Evolutionary conservation across 2,329 filamentous ascomycete species (phyloP), one percentile per base, ranked within the genome.

Genomic region (Colletotrichum orchidophilum): DNA sequence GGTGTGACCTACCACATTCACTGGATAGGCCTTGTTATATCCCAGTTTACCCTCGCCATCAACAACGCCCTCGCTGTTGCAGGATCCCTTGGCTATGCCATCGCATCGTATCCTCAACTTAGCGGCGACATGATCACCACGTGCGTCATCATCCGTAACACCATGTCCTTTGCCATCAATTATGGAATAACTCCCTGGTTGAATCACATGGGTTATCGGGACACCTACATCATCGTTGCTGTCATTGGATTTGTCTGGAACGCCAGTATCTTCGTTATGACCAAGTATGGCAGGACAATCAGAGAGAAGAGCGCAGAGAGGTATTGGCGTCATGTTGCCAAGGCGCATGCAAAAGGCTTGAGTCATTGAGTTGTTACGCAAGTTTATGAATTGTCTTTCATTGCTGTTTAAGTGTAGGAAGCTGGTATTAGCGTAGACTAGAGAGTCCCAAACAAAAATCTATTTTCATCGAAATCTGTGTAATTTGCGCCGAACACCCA

Each of bases 231-330:
- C 59, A 80, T 80, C 29, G 73, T 80, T 2, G 83, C 79, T 4
- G 81, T 76, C 0, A 71, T 83, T 70, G 78, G 78, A 1, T 72
- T 83, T 53, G 81, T 79, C 8, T 81, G 80, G 75, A 79, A 83
- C 53, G 73, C 83, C 49, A 82, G 81, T 68, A 77, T 84, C 75
- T 79, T 87, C 18, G 57, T 82, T 3, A 84, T 88, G 77, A 80
- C 86, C 11, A 83, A 80, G 74, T 88, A 80, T 72, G 86, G 87
- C 2, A 86, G 86, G 70, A 72, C 70, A 8, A 76, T 86, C 75
- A 79, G 82, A 66, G 80, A 80, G 62, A 80, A 72, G 73, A 83
- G 78, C 15, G 81, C 81, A 8, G 73, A 54, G 27, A 77, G 79
- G 63, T 85, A 84, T 73, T 80, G 77, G 71, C 77, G 77, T 39